Evolutionary conservation across 805 yeast genomes (phyloP), one percentile per base, ranked within the genome.

Genomic region (Hanseniaspora mollemarum): DNA sequence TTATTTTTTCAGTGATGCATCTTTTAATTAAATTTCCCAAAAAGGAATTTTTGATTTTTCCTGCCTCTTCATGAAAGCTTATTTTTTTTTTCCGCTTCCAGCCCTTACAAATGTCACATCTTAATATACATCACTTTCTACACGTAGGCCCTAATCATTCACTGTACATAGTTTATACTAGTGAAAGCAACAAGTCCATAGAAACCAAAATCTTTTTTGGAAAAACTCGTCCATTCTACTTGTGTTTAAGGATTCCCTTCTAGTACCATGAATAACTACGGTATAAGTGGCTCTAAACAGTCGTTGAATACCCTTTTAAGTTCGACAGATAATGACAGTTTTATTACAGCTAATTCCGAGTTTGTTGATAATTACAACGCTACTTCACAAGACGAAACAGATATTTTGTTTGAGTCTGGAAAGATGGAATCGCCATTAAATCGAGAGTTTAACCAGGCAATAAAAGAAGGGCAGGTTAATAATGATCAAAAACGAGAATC

Each of bases 271-370:
- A 37, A 22, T 37, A 13, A 6, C 19, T 6, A 37, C 16, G 5
- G 5, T 21, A 38, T 16, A 18, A 39, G 32, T 32, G 36, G 18
- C 16, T 46, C 44, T 4, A 46, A 46, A 24, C 26, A n/a, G 25
- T 38, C 50, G n/a, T 18, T 46, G 4, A 38, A 31, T 19, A 38
- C 43, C 7, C 10, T 33, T 8, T 24, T 45, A n/a, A 28, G 36
- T 13, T 29, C 31, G 4, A 42, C 43, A 7, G 51, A 48, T 25
- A 31, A 15, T 13, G 51, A 40, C 18, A 48, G 51, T 26, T 48
- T 16, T 32, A 31, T 40, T 15, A 48, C 51, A 8, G 45, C 51
- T 3, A 40, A 40, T n/a, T 48, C 51, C 2, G 35, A 48, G 13
- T 18, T 48, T 5, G 24, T 22, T 8, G 41, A 40, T 3, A 36